A percentile compares a stretch with the other conserved stretches of the same genome.
Evolutionary conservation across 805 yeast genomes (phyloP).

Genomic region (Diddensiella transvaalensis): DNA sequence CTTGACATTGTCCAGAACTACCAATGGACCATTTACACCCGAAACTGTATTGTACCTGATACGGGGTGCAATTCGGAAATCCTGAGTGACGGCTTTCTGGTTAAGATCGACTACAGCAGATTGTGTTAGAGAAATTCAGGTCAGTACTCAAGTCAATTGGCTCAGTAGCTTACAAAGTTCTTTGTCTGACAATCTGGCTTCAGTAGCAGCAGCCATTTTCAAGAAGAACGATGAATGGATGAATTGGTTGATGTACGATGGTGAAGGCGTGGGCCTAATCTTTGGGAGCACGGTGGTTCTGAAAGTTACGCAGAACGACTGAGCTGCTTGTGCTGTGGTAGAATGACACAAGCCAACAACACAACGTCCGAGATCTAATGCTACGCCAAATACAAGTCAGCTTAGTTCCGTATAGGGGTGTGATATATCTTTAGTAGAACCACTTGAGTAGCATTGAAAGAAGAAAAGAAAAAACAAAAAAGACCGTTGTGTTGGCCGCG

Average conservation of each 20-base stretch:
- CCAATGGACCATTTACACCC: constrained; percentile 98
- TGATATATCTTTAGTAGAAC: too few species aligned
- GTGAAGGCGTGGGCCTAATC: neutral
- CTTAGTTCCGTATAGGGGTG: too few species aligned
- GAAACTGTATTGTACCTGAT: constrained; percentile 93
- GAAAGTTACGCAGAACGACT: neutral
- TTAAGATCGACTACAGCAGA: constrained; percentile 53
- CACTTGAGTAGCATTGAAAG: too few species aligned
- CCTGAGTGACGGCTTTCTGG: constrained; percentile 87
- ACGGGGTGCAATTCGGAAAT: constrained; percentile 88
- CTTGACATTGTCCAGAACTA: constrained; percentile 80
- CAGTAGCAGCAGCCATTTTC: constrained; percentile 18
- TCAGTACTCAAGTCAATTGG: neutral
- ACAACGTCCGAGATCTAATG: too few species aligned
- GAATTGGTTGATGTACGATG: neutral
- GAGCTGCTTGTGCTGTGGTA: too few species aligned
- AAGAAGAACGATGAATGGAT: constrained; percentile 1
- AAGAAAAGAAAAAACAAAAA: too few species aligned
- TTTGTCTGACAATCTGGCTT: constrained; percentile 30
- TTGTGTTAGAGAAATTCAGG: neutral
- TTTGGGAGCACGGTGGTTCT: neutral
- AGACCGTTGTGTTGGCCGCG: too few species aligned
- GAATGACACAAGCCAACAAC: too few species aligned
- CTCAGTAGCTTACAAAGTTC: constrained; percentile 32
- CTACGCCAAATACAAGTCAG: too few species aligned